A percentile compares a stretch with the other conserved stretches of the same genome.
phyloP scores from a whole-genome alignment of 768 basidiomycete species.

The Russula sp. region DNA sequence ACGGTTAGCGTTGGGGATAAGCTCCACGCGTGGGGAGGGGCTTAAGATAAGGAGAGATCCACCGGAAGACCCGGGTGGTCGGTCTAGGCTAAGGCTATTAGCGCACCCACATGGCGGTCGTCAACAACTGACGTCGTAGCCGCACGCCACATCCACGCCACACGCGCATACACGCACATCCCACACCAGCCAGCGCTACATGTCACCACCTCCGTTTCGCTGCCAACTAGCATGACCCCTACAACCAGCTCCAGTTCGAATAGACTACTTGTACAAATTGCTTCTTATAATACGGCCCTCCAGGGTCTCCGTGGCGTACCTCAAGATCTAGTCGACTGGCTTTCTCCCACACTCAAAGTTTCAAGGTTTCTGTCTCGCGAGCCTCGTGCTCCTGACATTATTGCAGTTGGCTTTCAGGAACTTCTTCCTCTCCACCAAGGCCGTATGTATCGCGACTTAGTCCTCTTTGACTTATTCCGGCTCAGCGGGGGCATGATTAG shows the following conservation, averaged over 20 bases:
- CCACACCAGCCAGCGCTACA: neutral
- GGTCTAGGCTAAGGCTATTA: neutral
- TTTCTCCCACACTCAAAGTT: constrained; percentile 73
- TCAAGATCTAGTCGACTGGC: constrained; percentile 89
- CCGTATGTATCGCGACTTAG: constrained; percentile 34
- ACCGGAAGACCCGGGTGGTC: neutral
- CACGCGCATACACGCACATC: neutral
- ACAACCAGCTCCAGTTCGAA: constrained; percentile 18
- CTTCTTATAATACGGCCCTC: constrained; percentile 87
- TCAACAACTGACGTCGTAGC: too few relatives aligned
- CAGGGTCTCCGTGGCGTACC: constrained; percentile 68
- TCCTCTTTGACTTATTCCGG: constrained; percentile 6
- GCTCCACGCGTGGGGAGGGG: too few relatives aligned
- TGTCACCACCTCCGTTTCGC: neutral
- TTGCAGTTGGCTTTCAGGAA: constrained; percentile 93
- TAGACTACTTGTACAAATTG: constrained; percentile 63
- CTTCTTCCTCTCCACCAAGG: constrained; percentile 84
- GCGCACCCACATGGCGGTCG: neutral
- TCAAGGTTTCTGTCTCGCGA: constrained; percentile 61
- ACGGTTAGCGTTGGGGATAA: neutral
- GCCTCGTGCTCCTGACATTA: constrained; percentile 70
- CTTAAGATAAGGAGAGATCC: neutral
- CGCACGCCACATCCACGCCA: too few relatives aligned
- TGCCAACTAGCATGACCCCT: neutral
- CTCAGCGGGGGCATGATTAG: constrained; percentile 32